Conservation (phyloP, 139 green algal species). For the Coelastrella sp. region DNA sequence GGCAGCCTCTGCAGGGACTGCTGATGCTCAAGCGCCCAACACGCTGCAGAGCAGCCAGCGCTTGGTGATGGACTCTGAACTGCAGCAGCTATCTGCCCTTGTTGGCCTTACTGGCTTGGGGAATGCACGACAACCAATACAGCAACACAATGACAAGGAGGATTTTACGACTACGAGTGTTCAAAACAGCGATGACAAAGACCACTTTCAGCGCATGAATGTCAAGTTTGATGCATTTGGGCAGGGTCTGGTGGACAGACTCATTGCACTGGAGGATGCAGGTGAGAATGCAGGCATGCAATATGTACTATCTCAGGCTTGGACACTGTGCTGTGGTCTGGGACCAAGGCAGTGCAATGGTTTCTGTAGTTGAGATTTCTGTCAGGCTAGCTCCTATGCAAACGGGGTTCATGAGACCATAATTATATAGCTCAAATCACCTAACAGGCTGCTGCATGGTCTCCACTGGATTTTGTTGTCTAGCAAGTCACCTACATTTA, state of each 20-base stretch:
- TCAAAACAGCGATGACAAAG: neutral
- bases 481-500: neutral
- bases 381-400: too few relatives aligned
- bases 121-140: neutral
- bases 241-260: constrained; percentile 44
- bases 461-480: neutral
- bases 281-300: neutral
- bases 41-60: neutral
- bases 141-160: neutral
- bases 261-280: constrained; percentile 47
- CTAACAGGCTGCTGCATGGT: too few relatives aligned
- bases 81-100: neutral
- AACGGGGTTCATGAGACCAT: too few relatives aligned
- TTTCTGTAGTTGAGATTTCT: too few relatives aligned
- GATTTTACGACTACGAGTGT: constrained; percentile 23
- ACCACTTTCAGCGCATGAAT: constrained; percentile 24
- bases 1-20: constrained; percentile 1
- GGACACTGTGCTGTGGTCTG: neutral
- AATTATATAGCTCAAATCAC: too few relatives aligned
- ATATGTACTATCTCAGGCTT: neutral
- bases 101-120: neutral
- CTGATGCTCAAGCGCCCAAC: neutral
- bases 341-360: neutral
- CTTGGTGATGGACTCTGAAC: neutral
- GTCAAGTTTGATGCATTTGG: constrained; percentile 24